Evolutionary conservation across 306 rosid genomes (phyloP).

Genomic region (Glycine latifolia): DNA sequence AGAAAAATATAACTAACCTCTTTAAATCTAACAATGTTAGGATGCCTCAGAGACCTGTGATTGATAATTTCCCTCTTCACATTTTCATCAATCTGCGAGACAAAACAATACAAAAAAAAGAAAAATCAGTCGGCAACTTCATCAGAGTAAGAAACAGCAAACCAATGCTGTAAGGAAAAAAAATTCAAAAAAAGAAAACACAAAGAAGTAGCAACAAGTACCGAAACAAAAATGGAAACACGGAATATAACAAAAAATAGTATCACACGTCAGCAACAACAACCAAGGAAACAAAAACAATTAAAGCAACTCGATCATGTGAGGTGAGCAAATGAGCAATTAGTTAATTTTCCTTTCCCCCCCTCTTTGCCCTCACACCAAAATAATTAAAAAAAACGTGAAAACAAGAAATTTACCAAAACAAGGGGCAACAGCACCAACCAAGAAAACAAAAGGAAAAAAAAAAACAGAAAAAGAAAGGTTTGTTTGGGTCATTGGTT

Average conservation of each 20-base stretch:
- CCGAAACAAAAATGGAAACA: constrained; percentile 50
- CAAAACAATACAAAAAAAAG: constrained; percentile 39
- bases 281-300: constrained; percentile 16
- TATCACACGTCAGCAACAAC: constrained; percentile 35
- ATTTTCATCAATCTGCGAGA: constrained; percentile 90
- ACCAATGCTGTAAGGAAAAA: neutral
- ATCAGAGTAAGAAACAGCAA: neutral
- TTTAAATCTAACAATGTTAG: constrained; percentile 91
- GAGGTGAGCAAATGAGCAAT: neutral
- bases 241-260: constrained; percentile 42
- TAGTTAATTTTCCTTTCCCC: neutral
- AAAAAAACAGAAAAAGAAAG: neutral
- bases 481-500: neutral
- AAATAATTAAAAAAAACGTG: neutral
- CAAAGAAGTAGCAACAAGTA: constrained; percentile 12
- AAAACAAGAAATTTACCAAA: constrained; percentile 40
- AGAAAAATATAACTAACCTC: constrained; percentile 66
- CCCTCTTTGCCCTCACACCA: too few species aligned
- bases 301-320: constrained; percentile 49
- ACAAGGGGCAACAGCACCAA: constrained; percentile 28
- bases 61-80: constrained; percentile 94
- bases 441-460: neutral
- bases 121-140: neutral
- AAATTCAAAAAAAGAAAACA: neutral
- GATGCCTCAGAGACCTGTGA: constrained; percentile 96